Percentiles rank a stretch among this genome's conserved stretches.
phyloP scores from a whole-genome alignment of 2,329 filamentous ascomycete species.

The Fusarium sp. region DNA sequence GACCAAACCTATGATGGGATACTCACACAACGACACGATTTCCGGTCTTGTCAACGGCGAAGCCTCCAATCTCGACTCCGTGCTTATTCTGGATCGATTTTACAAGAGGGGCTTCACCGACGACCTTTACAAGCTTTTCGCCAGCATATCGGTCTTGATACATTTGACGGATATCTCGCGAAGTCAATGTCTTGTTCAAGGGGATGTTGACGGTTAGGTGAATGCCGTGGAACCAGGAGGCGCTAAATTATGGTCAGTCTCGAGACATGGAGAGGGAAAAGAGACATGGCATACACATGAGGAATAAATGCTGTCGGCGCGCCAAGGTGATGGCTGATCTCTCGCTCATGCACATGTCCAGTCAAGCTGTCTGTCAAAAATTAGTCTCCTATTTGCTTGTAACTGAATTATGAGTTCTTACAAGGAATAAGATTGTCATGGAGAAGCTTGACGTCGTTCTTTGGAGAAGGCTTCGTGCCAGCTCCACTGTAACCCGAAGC shows the following conservation, averaged over 20 bases:
- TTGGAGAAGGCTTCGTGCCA: slow-evolving; percentile 88
- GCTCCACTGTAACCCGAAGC: slow-evolving; percentile 84
- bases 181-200: slow-evolving; percentile 86
- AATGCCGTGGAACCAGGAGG: slow-evolving; percentile 97
- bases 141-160: slow-evolving; percentile 97
- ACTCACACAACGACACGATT: slow-evolving; percentile 84
- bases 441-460: slow-evolving; percentile 89
- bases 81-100: slow-evolving; percentile 88
- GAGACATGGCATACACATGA: slow-evolving; percentile 68
- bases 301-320: slow-evolving; percentile 85
- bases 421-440: slow-evolving; percentile 89
- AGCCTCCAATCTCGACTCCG: slow-evolving; percentile 92
- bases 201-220: slow-evolving; percentile 92
- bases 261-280: background rate
- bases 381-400: background rate
- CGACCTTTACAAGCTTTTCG: slow-evolving; percentile 93
- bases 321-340: slow-evolving; percentile 85
- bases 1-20: background rate
- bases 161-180: slow-evolving; percentile 90
- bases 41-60: slow-evolving; percentile 87
- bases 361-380: slow-evolving; percentile 59
- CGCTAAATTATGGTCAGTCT: slow-evolving; percentile 48
- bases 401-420: slow-evolving; percentile 50
- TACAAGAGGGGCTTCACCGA: slow-evolving; percentile 81
- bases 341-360: slow-evolving; percentile 94